Percentiles rank a stretch among this genome's conserved stretches.
These are phyloP conservation scores for Huiozyma naganishii DNA, from an alignment of 805 yeast species.

Conservation along the genomic window DNA sequence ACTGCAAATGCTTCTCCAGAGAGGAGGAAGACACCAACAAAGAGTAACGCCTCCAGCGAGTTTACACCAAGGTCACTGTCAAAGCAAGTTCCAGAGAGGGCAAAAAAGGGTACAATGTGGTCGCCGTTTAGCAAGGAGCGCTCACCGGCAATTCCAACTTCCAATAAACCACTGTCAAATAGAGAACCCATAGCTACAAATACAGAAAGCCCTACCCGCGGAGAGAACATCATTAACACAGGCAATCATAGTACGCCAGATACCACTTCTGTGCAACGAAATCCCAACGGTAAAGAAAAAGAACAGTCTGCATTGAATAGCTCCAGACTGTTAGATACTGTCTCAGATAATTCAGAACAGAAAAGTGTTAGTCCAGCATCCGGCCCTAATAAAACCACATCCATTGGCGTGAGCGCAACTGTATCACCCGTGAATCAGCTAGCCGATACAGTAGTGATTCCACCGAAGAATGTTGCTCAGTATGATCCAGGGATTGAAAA, in stretches of 20 bases:
- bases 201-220: not conserved
- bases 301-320: too few relatives aligned
- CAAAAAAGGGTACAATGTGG: too few relatives aligned
- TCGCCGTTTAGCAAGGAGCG: too few relatives aligned
- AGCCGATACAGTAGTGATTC: not conserved
- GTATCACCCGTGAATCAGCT: not conserved
- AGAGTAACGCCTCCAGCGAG: slow-evolving; percentile 2
- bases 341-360: not conserved
- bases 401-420: not conserved
- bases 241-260: not conserved
- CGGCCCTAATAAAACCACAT: not conserved
- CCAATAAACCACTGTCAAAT: not conserved
- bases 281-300: not conserved
- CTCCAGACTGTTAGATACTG: not conserved
- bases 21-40: slow-evolving; percentile 2
- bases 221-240: not conserved
- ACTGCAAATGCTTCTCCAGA: slow-evolving; percentile 1
- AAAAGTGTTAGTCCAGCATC: not conserved
- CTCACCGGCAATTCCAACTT: too few relatives aligned
- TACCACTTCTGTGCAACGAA: not conserved
- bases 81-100: too few relatives aligned
- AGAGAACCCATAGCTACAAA: not conserved
- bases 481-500: not conserved
- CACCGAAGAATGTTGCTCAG: not conserved
- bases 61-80: slow-evolving; percentile 8